Conservation (phyloP, 1,139 yeast species). For the Scheffersomyces insectosa region DNA sequence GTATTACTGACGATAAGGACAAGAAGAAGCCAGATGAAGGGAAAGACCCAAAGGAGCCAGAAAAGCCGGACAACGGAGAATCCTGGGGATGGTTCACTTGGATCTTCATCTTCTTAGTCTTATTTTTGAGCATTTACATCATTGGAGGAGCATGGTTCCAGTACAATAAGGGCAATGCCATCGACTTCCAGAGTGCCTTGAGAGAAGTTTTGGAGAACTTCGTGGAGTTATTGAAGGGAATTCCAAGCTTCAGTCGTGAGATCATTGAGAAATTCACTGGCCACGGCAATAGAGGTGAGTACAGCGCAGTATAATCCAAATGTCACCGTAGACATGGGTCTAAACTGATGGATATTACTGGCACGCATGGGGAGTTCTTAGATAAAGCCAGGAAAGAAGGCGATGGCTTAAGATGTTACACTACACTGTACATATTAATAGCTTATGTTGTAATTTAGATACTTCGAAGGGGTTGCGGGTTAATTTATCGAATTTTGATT, state of each 20-base stretch:
- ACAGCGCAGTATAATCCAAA: constrained; percentile 70
- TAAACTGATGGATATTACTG: no score
- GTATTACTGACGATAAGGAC: constrained; percentile 31
- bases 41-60: constrained; percentile 21
- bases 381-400: no score
- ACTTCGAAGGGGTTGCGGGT: no score
- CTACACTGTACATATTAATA: no score
- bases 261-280: constrained; percentile 71
- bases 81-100: constrained; percentile 82
- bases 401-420: no score
- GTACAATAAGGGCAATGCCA: constrained; percentile 52
- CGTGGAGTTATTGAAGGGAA: constrained; percentile 55
- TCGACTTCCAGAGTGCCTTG: constrained; percentile 53
- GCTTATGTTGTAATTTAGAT: no score
- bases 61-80: constrained; percentile 31
- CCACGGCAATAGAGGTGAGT: constrained; percentile 75
- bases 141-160: constrained; percentile 82
- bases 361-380: no score
- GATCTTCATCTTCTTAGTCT: constrained; percentile 65
- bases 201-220: constrained; percentile 75
- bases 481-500: no score
- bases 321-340: no score
- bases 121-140: constrained; percentile 70
- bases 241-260: constrained; percentile 74
- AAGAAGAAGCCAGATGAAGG: constrained; percentile 22